Percentiles rank a stretch among this genome's conserved stretches.
phyloP scores from a whole-genome alignment of 2,329 filamentous ascomycete species.

The Arthrobotrys conoides region DNA sequence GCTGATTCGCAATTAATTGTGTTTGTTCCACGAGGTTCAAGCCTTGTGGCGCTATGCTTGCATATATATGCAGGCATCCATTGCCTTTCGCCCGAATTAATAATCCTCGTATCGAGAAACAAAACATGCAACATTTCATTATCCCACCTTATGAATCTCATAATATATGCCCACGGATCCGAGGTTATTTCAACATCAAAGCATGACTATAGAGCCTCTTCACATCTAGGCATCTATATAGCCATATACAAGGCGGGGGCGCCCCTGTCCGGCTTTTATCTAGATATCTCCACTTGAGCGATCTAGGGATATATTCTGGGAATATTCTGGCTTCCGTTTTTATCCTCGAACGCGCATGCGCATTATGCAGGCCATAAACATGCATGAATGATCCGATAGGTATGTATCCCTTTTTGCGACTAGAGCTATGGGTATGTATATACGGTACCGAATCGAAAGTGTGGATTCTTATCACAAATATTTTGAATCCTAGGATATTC shows the following conservation, averaged over 20 bases:
- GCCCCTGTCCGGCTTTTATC: constrained; percentile 1
- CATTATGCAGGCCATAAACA: constrained; percentile 32
- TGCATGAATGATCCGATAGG: constrained; percentile 27
- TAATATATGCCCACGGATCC: constrained; percentile 21
- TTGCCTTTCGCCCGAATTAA: constrained; percentile 50
- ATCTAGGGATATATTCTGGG: constrained; percentile 10
- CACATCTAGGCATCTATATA: constrained; percentile 13
- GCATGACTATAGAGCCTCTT: constrained; percentile 11
- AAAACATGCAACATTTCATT: not conserved
- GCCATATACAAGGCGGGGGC: not conserved
- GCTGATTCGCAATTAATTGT: constrained; percentile 26
- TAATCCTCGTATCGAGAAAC: constrained; percentile 39
- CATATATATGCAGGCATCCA: constrained; percentile 43
- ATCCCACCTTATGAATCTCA: no score
- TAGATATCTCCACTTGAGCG: constrained; percentile 24
- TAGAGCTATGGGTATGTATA: constrained; percentile 5
- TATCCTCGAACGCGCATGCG: constrained; percentile 14
- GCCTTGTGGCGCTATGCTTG: constrained; percentile 43
- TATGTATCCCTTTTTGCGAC: not conserved
- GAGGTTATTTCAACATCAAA: constrained; percentile 42
- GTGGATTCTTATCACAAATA: constrained; percentile 2
- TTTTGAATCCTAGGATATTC: not conserved
- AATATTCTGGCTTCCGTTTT: constrained; percentile 14
- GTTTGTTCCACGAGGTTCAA: constrained; percentile 28
- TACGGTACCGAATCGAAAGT: not conserved